Evolutionary conservation across 2,329 filamentous ascomycete genomes (phyloP), one percentile per base, ranked within the genome.

Genomic region (Cryphonectria parasitica): DNA sequence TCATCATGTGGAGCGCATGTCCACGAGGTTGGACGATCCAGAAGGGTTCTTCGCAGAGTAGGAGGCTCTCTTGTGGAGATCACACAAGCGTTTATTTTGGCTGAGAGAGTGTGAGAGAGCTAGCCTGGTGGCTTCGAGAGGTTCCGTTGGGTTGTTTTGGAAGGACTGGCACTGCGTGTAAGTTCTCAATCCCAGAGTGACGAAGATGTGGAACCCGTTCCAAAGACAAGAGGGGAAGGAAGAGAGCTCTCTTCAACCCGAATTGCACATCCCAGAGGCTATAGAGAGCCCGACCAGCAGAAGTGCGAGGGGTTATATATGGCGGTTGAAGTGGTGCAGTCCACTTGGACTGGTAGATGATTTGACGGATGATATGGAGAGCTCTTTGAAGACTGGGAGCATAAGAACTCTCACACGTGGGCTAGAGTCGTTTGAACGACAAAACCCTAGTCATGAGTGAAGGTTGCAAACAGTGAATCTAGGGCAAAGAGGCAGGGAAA

Each of bases 1-100:
- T 43, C 45, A 71, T 65, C 68, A 64, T 69, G 68, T 69, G 58
- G 63, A 71, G 68, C 25, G 41, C 71, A 72, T 70, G 66, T n/a
- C 39, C 61, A 36, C 7, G 8, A 25, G 8, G 34, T 11, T 4
- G n/a, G 36, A 31, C 25, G 54, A 58, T n/a, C 15, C 54, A 34
- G 52, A 56, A 34, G 25, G 28, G 28, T 4, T 58, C 28, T 58
- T 31, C 25, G 54, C 28, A 58, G 25, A 58, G 25, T 11, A 34
- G 34, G 25, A 25, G 10, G 25, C 2, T 58, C 15, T 19, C 25
- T 34, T 1, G n/a, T n/a, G n/a, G 17, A 45, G 43, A 1, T 17
- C 17, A 45, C 43, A 45, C 43, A 45, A 45, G 43, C 43, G 43
- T 19, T 45, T 17, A 17, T 45, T 22, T 43, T 17, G 41, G 41